These are phyloP conservation scores for Acmispon strigosus DNA, from an alignment of 306 rosid species.

Conservation along the genomic window DNA sequence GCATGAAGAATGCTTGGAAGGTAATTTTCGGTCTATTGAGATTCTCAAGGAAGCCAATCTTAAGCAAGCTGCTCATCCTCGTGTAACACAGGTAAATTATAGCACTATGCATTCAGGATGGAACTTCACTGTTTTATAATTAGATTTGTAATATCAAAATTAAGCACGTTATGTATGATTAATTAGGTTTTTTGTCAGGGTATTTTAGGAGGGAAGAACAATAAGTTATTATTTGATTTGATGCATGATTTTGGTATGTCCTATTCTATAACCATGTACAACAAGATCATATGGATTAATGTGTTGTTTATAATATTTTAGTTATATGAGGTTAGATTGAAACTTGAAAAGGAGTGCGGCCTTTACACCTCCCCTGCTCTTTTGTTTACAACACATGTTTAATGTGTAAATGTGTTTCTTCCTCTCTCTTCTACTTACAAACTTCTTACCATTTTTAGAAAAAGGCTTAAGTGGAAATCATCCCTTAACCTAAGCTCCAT, in stretches of 20 bases:
- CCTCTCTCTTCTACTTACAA: no score
- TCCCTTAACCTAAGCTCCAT: no score
- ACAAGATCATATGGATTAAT: neutral
- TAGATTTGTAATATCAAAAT: neutral
- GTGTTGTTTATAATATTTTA: neutral
- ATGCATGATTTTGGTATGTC: neutral
- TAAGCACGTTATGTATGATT: neutral
- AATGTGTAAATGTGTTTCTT: no score
- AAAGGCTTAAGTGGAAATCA: no score
- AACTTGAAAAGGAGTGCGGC: neutral
- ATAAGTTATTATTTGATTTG: neutral
- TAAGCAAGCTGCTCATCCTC: constrained; percentile 33
- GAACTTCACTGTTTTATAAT: neutral
- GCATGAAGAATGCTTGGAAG: constrained; percentile 59
- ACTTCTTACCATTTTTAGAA: no score
- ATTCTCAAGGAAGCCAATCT: constrained; percentile 37
- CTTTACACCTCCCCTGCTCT: neutral
- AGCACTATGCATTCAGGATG: neutral
- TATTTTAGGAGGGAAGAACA: neutral
- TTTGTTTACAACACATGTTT: no score
- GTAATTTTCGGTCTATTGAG: constrained; percentile 45
- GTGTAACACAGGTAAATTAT: constrained; percentile 40
- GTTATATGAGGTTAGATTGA: neutral
- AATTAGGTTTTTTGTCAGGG: neutral
- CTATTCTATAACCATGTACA: neutral